phyloP scores from a whole-genome alignment of 305 asterid genomes.

The Solanum chacoense region DNA sequence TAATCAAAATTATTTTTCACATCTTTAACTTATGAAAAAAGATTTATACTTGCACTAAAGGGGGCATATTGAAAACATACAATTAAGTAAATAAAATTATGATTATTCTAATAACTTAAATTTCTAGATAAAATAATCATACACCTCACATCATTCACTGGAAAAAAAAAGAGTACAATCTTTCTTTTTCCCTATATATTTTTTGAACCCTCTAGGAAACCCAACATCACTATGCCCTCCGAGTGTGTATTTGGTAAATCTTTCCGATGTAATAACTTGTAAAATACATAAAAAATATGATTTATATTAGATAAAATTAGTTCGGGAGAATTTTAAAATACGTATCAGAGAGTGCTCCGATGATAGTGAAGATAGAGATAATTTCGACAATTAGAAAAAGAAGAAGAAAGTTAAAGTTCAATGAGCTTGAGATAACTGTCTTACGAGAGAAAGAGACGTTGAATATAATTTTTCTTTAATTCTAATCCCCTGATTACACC shows the following conservation, averaged over 20 bases:
- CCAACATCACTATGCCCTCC: background rate
- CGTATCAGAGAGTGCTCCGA: background rate
- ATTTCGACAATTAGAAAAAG: too few relatives aligned
- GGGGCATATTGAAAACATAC: background rate
- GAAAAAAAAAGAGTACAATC: too few relatives aligned
- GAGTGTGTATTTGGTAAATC: background rate
- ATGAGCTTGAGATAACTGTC: background rate
- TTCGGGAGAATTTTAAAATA: background rate
- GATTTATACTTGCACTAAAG: background rate
- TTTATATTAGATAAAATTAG: background rate
- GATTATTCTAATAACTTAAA: background rate
- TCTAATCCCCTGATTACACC: background rate
- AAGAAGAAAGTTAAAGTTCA: too few relatives aligned
- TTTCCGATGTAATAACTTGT: background rate
- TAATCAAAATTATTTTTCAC: background rate
- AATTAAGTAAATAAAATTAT: background rate
- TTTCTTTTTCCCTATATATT: too few relatives aligned
- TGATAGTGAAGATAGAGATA: background rate
- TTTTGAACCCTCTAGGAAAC: background rate
- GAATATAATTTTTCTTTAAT: too few relatives aligned
- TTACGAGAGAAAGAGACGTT: background rate
- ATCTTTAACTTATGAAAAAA: background rate
- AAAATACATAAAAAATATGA: too few relatives aligned
- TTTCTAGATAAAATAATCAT: background rate
- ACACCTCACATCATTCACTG: background rate